Conservation (phyloP, 805 yeast species). For the Nakazawaea siamensis region DNA sequence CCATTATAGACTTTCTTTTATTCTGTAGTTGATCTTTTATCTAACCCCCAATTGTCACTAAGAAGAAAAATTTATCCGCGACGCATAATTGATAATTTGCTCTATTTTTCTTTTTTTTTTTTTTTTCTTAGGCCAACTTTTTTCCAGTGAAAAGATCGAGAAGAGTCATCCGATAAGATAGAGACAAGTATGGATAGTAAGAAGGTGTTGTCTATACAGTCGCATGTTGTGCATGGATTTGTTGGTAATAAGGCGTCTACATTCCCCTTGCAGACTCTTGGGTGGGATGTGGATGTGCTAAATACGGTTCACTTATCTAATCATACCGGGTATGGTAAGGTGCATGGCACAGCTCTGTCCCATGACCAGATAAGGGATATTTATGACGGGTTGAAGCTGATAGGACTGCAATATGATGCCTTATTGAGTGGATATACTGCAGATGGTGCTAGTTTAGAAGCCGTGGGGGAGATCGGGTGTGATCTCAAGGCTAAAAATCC, state of each 20-base stretch:
- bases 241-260: conserved; percentile 65
- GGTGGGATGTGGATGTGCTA: conserved; percentile 62
- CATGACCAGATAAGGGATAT: conserved; percentile 30
- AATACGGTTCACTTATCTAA: conserved; percentile 62
- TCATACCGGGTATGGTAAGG: conserved; percentile 63
- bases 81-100: no score
- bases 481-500: conserved; percentile 27
- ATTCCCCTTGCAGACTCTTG: conserved; percentile 55
- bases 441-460: conserved; percentile 38
- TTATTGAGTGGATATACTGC: conserved; percentile 65
- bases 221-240: conserved; percentile 68
- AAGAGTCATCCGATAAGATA: no score
- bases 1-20: no score
- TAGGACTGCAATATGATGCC: conserved; percentile 38
- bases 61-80: no score
- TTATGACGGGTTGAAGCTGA: conserved; percentile 28
- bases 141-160: no score
- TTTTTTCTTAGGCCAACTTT: no score
- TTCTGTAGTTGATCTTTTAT: no score
- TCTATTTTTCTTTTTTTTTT: no score
- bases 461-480: conserved; percentile 30
- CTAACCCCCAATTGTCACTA: no score
- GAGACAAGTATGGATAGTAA: no score
- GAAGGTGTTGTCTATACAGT: conserved; percentile 45
- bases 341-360: conserved; percentile 37